These are phyloP conservation scores for Phaeotremella skinneri DNA, from an alignment of 768 basidiomycete genomes.

Conservation along the genomic window DNA sequence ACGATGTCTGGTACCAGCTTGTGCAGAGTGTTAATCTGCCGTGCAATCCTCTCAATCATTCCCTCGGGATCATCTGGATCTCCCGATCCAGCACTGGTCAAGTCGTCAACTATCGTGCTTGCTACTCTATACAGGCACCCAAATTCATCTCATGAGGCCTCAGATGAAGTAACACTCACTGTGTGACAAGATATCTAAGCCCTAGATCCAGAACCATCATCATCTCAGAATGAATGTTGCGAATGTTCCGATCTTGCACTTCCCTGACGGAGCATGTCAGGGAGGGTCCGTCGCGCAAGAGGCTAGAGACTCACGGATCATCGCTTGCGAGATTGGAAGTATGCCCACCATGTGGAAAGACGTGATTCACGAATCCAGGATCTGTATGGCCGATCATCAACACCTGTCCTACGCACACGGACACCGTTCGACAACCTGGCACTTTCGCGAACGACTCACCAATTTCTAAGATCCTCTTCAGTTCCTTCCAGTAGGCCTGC, in stretches of 20 bases:
- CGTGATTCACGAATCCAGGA: not conserved
- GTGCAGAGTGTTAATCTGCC: constrained; percentile 7
- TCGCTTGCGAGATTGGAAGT: not conserved
- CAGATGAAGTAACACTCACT: constrained; percentile 8
- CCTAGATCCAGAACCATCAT: constrained; percentile 5
- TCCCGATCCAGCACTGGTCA: constrained; percentile 12
- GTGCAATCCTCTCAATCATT: not conserved
- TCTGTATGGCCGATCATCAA: too few species aligned
- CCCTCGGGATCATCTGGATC: not conserved
- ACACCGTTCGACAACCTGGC: too few species aligned
- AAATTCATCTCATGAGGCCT: too few species aligned
- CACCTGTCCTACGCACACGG: too few species aligned
- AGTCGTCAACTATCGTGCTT: not conserved
- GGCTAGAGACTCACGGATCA: not conserved
- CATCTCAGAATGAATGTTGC: constrained; percentile 8
- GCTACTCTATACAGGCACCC: too few species aligned
- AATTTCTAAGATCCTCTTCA: not conserved
- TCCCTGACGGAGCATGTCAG: not conserved
- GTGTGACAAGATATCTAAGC: constrained; percentile 13
- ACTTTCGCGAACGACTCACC: too few species aligned
- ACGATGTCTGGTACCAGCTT: constrained; percentile 6
- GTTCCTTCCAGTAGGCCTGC: not conserved
- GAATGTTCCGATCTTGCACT: not conserved
- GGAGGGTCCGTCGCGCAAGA: not conserved
- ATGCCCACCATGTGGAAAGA: constrained; percentile 2